Conservation (phyloP, 345 rosid genomes). For the Lumnitzera racemosa region DNA sequence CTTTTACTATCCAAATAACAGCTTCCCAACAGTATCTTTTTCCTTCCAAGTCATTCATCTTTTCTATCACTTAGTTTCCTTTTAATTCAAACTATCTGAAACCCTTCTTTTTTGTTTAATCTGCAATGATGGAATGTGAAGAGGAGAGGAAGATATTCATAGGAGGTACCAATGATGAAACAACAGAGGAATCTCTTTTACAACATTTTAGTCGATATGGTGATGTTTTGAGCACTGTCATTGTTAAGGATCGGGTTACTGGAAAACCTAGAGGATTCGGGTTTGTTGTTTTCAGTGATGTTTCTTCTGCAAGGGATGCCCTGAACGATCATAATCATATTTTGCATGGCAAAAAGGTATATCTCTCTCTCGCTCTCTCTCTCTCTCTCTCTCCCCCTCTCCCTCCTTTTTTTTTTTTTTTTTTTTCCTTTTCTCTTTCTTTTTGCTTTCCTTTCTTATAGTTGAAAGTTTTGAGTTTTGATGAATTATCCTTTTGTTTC, state of each 20-base stretch:
- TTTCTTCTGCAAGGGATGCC: conserved; percentile 42
- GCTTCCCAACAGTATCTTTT: no score
- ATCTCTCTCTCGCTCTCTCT: neutral
- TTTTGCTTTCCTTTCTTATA: no score
- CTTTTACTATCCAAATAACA: no score
- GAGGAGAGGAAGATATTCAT: conserved; percentile 59
- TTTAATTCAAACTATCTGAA: no score
- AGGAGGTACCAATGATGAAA: conserved; percentile 59
- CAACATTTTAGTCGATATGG: conserved; percentile 68
- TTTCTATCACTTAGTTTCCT: no score
- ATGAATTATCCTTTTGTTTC: no score
- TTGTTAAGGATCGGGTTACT: conserved; percentile 44
- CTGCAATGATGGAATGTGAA: conserved; percentile 45
- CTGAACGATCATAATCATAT: conserved; percentile 20
- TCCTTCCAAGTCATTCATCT: no score
- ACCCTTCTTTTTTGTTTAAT: no score
- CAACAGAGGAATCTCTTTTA: conserved; percentile 43
- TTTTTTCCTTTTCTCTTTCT: neutral
- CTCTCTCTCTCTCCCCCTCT: no score
- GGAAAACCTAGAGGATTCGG: conserved; percentile 56
- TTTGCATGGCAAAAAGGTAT: neutral
- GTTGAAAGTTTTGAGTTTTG: no score
- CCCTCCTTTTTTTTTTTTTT: no score
- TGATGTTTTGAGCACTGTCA: conserved; percentile 33
- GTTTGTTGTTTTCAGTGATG: conserved; percentile 57